A percentile compares a stretch with the other conserved stretches of the same genome.
These are phyloP conservation scores for Phytopythium montanum DNA, from an alignment of 352 stramenopile species.

Conservation along the genomic window DNA sequence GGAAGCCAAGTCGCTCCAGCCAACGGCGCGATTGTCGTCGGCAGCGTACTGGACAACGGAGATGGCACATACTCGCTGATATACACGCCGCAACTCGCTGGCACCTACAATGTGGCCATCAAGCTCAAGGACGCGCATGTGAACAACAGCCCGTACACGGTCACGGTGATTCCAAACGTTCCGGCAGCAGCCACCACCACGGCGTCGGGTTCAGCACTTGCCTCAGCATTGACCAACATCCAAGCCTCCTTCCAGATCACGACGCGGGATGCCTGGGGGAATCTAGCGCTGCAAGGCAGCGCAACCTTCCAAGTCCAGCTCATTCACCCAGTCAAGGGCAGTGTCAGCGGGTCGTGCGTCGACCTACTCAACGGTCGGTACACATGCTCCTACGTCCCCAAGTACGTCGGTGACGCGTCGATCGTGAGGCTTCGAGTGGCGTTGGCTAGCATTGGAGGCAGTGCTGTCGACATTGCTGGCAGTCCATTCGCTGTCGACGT, in stretches of 20 bases:
- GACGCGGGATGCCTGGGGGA: constrained; percentile 50
- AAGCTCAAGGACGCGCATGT: constrained; percentile 35
- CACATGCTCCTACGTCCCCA: constrained; percentile 54
- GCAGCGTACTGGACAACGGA: constrained; percentile 31
- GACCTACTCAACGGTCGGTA: constrained; percentile 60
- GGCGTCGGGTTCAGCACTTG: constrained; percentile 30
- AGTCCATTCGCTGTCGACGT: constrained; percentile 57
- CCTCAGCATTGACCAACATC: constrained; percentile 42
- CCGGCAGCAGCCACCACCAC: constrained; percentile 40
- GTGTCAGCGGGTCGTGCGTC: constrained; percentile 36
- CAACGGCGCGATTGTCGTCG: constrained; percentile 23
- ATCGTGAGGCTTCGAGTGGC: constrained; percentile 29
- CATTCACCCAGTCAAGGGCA: constrained; percentile 27
- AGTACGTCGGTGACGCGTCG: constrained; percentile 26
- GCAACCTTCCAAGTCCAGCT: constrained; percentile 35
- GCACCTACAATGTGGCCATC: constrained; percentile 47
- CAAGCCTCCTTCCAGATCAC: constrained; percentile 59
- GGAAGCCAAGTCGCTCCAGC: not conserved
- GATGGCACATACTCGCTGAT: constrained; percentile 48
- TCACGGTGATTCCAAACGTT: constrained; percentile 45
- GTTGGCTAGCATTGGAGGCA: constrained; percentile 12
- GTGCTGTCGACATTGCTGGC: constrained; percentile 21
- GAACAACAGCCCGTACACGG: constrained; percentile 55
- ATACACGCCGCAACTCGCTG: constrained; percentile 40
- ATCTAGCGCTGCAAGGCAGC: constrained; percentile 40